Percentiles rank a stretch among this genome's conserved stretches.
Conservation (phyloP, 257 asterid genomes). For the Forsythia suspensa region DNA sequence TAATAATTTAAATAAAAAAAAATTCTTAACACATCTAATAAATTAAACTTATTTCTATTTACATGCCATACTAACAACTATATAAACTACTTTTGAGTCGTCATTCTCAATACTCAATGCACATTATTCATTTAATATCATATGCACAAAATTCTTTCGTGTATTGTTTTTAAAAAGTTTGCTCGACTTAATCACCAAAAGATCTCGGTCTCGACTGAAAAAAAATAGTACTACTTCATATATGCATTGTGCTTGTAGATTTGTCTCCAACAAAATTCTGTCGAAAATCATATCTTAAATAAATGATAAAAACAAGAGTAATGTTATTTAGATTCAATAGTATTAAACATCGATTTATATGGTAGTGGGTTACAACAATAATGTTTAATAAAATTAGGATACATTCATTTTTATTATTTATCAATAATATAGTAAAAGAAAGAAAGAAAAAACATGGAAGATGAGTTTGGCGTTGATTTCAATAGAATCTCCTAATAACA, state of each 20-base stretch:
- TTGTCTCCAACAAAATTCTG: background rate
- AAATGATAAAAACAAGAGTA: background rate
- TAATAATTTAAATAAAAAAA: background rate
- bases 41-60: background rate
- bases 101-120: background rate
- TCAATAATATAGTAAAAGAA: background rate
- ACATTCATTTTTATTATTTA: too few species aligned
- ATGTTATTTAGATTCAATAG: too few species aligned
- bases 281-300: too few species aligned
- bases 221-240: background rate
- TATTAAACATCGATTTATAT: too few species aligned
- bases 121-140: background rate
- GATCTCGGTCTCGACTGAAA: background rate
- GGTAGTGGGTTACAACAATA: too few species aligned
- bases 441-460: background rate
- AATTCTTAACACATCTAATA: background rate
- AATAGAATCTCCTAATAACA: background rate
- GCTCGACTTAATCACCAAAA: background rate
- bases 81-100: background rate
- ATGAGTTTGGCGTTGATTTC: background rate
- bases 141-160: too few species aligned
- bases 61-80: background rate
- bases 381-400: too few species aligned
- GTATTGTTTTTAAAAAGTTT: too few species aligned
- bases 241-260: background rate